Conservation (phyloP, 306 rosid species). For the Vigna reflexopilosa region DNA sequence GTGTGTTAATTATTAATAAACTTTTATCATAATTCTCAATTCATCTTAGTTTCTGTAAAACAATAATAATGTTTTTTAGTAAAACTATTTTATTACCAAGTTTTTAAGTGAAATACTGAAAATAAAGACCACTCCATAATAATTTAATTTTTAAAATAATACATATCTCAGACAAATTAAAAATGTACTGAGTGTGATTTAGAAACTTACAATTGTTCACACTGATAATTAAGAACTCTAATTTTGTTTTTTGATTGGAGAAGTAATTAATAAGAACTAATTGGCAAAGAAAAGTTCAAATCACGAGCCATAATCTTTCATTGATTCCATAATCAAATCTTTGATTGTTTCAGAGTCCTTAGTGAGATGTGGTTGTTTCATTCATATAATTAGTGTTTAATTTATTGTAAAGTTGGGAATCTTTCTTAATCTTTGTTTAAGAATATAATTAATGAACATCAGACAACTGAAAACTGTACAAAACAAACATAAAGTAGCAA, state of each 20-base stretch:
- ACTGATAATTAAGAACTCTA: background rate
- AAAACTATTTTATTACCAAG: background rate
- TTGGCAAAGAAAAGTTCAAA: no score
- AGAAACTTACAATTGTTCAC: background rate
- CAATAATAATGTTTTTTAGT: background rate
- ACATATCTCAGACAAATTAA: background rate
- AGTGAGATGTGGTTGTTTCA: background rate
- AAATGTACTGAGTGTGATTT: background rate
- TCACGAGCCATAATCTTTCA: background rate
- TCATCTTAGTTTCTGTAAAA: no score
- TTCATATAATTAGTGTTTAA: background rate
- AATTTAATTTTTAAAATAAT: background rate
- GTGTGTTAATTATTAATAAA: no score
- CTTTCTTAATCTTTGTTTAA: conserved; percentile 10
- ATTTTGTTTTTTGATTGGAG: background rate
- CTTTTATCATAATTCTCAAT: no score
- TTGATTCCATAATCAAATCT: background rate
- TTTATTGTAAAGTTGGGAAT: background rate
- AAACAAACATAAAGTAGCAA: conserved; percentile 13
- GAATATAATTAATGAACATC: background rate
- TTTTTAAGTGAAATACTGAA: background rate
- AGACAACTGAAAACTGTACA: background rate
- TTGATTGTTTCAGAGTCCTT: background rate
- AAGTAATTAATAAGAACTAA: background rate
- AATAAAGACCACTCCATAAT: background rate